Evolutionary conservation across 192 early-diverging fungal species (phyloP).

Genomic region (Funneliformis mosseae): DNA sequence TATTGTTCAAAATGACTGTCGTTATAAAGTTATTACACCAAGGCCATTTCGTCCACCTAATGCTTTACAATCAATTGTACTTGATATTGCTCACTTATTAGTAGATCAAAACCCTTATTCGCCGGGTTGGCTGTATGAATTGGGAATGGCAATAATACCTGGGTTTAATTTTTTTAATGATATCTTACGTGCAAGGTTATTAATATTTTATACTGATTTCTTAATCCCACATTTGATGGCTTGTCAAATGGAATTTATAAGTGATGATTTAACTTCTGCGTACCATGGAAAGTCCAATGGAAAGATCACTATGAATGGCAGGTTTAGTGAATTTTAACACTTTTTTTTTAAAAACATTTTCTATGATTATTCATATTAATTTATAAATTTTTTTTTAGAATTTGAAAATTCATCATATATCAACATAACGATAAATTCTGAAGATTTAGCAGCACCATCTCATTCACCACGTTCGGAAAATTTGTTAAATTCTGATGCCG

Average conservation of each 20-base stretch:
- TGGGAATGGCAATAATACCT: slow-evolving; percentile 55
- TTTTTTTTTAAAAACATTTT: background rate
- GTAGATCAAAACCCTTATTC: slow-evolving; percentile 39
- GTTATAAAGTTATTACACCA: slow-evolving; percentile 47
- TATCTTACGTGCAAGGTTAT: slow-evolving; percentile 42
- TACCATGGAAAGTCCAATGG: background rate
- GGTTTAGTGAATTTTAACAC: background rate
- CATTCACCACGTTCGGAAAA: background rate
- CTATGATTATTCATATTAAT: background rate
- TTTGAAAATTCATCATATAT: slow-evolving; percentile 26
- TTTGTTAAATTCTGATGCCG: background rate
- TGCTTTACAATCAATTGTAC: slow-evolving; percentile 49
- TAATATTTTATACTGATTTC: slow-evolving; percentile 48
- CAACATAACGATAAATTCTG: slow-evolving; percentile 19
- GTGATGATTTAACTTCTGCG: background rate
- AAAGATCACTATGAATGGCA: background rate
- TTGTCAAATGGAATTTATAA: slow-evolving; percentile 25
- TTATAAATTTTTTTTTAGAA: background rate
- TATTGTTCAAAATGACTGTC: slow-evolving; percentile 59
- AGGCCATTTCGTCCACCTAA: slow-evolving; percentile 56
- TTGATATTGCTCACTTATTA: slow-evolving; percentile 51
- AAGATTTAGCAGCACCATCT: background rate
- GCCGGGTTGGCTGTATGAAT: slow-evolving; percentile 47
- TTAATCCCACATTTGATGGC: slow-evolving; percentile 52
- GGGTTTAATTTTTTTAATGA: slow-evolving; percentile 55